phyloP scores from a whole-genome alignment of 768 basidiomycete species.

The Lactarius psammicola region DNA sequence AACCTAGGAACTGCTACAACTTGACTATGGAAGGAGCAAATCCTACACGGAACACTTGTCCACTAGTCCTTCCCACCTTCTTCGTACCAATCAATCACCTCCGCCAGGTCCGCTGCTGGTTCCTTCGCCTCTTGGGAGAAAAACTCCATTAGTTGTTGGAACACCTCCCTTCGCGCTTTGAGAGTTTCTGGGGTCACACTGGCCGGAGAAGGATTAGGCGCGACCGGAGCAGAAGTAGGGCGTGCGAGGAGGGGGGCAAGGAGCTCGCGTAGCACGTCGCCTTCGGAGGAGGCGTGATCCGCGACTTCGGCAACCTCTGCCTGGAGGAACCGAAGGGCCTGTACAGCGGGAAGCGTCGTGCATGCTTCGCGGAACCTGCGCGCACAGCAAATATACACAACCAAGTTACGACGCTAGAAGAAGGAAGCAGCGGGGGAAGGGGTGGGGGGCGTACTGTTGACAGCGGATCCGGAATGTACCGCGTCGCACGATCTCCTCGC shows the following conservation, averaged over 20 bases:
- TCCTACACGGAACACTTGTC: neutral
- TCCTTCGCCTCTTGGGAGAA: constrained; percentile 64
- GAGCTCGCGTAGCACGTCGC: constrained; percentile 65
- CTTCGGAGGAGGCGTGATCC: constrained; percentile 60
- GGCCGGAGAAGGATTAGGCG: constrained; percentile 26
- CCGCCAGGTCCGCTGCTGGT: constrained; percentile 60
- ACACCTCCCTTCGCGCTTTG: constrained; percentile 64
- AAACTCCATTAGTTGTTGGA: constrained; percentile 64
- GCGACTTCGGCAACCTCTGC: constrained; percentile 68
- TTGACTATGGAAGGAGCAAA: neutral
- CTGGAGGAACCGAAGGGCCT: constrained; percentile 71
- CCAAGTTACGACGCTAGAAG: constrained; percentile 1
- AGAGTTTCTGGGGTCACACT: constrained; percentile 46
- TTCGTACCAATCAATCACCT: constrained; percentile 51
- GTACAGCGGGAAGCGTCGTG: constrained; percentile 55
- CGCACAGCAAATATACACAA: neutral
- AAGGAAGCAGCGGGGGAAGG: too few relatives aligned
- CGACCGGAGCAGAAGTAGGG: constrained; percentile 32
- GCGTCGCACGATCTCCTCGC: constrained; percentile 61
- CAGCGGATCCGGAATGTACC: constrained; percentile 63
- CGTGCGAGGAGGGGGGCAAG: constrained; percentile 58
- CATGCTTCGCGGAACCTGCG: constrained; percentile 82
- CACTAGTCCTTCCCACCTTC: constrained; percentile 24
- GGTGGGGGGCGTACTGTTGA: constrained; percentile 74
- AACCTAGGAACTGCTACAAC: neutral